These are phyloP conservation scores for Linanthus parryae DNA, from an alignment of 148 eudicot species.

Conservation along the genomic window DNA sequence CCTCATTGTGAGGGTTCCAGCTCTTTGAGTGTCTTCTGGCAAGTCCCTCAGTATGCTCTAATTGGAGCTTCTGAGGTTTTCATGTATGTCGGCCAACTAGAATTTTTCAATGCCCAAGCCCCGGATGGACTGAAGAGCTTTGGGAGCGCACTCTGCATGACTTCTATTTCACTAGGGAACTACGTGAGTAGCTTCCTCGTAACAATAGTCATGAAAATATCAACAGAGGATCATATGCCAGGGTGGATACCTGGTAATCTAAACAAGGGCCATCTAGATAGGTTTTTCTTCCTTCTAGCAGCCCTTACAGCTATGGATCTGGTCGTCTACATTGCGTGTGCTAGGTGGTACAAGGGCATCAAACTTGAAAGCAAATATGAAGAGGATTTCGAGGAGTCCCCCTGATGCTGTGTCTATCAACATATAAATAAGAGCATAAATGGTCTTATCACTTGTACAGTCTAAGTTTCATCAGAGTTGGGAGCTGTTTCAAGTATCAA, in stretches of 20 bases:
- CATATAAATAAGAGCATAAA: no score
- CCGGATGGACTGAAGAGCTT: slow-evolving; percentile 85
- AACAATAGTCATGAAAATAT: slow-evolving; percentile 65
- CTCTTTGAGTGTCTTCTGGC: slow-evolving; percentile 79
- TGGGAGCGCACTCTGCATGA: slow-evolving; percentile 87
- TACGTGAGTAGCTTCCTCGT: slow-evolving; percentile 76
- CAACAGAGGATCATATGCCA: slow-evolving; percentile 58
- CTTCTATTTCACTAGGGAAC: slow-evolving; percentile 85
- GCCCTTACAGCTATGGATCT: slow-evolving; percentile 52
- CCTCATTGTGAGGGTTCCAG: slow-evolving; percentile 47
- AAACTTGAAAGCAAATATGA: slow-evolving; percentile 39
- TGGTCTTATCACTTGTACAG: no score
- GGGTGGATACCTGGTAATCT: slow-evolving; percentile 90
- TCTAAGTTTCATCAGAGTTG: no score
- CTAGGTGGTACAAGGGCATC: slow-evolving; percentile 61
- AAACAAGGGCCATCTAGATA: slow-evolving; percentile 71
- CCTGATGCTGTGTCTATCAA: no score
- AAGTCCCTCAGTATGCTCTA: slow-evolving; percentile 66
- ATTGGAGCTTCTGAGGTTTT: slow-evolving; percentile 88
- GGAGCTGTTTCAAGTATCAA: no score
- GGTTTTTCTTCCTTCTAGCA: slow-evolving; percentile 72
- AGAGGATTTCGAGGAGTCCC: slow-evolving; percentile 18
- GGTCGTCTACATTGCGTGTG: slow-evolving; percentile 40
- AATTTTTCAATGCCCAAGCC: slow-evolving; percentile 84
- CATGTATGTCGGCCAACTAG: slow-evolving; percentile 82